Evolutionary conservation across 331 rosid genomes (phyloP).

Genomic region (Phaseolus coccineus): DNA sequence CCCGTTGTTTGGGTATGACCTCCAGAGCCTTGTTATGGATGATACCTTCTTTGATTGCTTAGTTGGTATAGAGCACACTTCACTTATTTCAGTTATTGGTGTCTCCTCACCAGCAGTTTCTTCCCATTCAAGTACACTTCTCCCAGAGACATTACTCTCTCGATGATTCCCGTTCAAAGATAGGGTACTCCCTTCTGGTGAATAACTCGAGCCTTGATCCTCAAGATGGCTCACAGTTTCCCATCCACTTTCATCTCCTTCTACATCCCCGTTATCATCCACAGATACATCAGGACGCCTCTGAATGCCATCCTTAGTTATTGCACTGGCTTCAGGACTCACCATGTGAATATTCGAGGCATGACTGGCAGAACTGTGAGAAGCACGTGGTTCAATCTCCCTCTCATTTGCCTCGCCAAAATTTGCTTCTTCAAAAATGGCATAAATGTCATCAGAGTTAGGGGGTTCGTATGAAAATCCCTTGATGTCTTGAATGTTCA

Average conservation of each 20-base stretch:
- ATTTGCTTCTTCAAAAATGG: slow-evolving; percentile 74
- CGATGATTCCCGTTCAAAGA: slow-evolving; percentile 64
- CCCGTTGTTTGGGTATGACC: slow-evolving; percentile 64
- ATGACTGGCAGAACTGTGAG: slow-evolving; percentile 67
- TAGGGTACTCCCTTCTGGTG: slow-evolving; percentile 67
- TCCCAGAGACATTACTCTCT: slow-evolving; percentile 59
- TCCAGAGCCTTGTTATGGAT: slow-evolving; percentile 78
- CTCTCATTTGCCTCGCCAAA: slow-evolving; percentile 69
- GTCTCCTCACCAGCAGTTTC: slow-evolving; percentile 64
- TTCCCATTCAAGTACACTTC: slow-evolving; percentile 76
- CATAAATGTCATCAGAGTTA: slow-evolving; percentile 71
- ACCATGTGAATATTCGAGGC: slow-evolving; percentile 73
- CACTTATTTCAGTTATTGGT: slow-evolving; percentile 71
- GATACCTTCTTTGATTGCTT: slow-evolving; percentile 78
- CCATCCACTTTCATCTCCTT: slow-evolving; percentile 95
- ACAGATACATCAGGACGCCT: slow-evolving; percentile 52
- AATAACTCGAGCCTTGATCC: slow-evolving; percentile 85
- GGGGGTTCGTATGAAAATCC: slow-evolving; percentile 74
- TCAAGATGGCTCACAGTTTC: slow-evolving; percentile 89
- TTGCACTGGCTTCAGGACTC: slow-evolving; percentile 69
- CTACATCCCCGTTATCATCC: slow-evolving; percentile 67
- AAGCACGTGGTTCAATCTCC: slow-evolving; percentile 69
- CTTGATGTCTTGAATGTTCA: slow-evolving; percentile 72
- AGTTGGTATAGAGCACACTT: slow-evolving; percentile 61
- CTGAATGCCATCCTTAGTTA: slow-evolving; percentile 48